phyloP scores from a whole-genome alignment of 345 rosid genomes.

The Bruguiera sexangula region DNA sequence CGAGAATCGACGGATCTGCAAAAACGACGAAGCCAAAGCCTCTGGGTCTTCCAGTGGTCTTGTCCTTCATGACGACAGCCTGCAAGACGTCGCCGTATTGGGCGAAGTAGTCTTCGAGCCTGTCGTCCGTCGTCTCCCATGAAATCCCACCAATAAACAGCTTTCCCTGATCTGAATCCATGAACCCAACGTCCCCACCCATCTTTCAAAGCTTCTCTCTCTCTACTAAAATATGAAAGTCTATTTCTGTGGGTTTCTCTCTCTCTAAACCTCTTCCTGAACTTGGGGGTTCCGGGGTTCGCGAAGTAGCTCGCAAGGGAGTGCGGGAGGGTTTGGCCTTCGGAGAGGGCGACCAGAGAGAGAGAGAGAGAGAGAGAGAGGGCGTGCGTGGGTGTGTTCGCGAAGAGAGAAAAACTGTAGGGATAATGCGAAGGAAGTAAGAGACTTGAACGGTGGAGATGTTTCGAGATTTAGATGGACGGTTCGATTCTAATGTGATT shows the following conservation, averaged over 20 bases:
- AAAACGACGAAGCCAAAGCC: constrained; percentile 89
- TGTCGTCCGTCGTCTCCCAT: constrained; percentile 83
- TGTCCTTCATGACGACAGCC: constrained; percentile 73
- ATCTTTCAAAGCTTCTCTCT: no score
- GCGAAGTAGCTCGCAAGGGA: not conserved
- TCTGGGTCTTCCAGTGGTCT: constrained; percentile 64
- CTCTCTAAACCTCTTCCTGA: not conserved
- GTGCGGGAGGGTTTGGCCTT: not conserved
- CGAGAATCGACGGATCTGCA: constrained; percentile 63
- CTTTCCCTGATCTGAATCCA: constrained; percentile 92
- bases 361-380: no score
- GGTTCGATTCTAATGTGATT: constrained; percentile 19
- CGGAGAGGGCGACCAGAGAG: no score
- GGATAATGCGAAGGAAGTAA: constrained; percentile 3
- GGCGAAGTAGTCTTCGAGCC: constrained; percentile 59
- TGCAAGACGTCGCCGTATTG: constrained; percentile 70
- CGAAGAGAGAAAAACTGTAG: rapidly evolving
- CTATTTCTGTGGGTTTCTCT: no score
- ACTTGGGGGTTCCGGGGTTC: no score
- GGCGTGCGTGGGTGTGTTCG: no score
- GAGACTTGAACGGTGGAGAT: constrained; percentile 28
- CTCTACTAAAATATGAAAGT: no score
- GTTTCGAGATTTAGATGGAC: constrained; percentile 3
- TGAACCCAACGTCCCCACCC: not conserved
- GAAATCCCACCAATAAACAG: constrained; percentile 92